phyloP scores from a whole-genome alignment of 805 yeast species.

The Schwanniomyces polymorphus region DNA sequence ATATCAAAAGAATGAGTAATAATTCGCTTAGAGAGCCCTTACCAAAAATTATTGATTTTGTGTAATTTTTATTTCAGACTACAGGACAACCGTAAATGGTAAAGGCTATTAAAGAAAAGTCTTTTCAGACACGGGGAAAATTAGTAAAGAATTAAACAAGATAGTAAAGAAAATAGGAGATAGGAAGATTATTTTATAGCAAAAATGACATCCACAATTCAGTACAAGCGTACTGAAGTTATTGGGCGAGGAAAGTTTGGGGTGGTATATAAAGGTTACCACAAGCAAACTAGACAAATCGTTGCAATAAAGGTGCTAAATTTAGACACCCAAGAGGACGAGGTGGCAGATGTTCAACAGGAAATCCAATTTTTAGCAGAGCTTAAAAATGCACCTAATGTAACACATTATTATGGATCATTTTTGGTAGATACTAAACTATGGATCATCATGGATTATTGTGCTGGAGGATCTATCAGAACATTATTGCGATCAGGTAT shows the following conservation, averaged over 20 bases:
- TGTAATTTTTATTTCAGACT: not conserved
- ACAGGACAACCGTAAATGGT: no score
- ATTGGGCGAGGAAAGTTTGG: constrained; percentile 98
- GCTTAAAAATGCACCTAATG: constrained; percentile 82
- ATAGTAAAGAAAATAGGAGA: not conserved
- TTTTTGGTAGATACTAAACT: constrained; percentile 83
- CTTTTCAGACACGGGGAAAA: not conserved
- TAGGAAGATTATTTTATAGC: not conserved
- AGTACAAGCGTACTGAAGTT: constrained; percentile 81
- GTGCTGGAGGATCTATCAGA: constrained; percentile 94
- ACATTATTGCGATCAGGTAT: constrained; percentile 84
- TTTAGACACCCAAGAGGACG: constrained; percentile 90
- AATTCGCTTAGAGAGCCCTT: not conserved
- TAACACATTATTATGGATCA: constrained; percentile 90
- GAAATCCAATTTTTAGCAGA: constrained; percentile 87
- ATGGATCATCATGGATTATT: constrained; percentile 97
- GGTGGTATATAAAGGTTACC: constrained; percentile 85
- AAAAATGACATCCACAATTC: constrained; percentile 13
- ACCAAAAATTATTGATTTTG: not conserved
- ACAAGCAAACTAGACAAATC: constrained; percentile 66
- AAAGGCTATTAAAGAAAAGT: not conserved
- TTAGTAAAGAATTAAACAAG: not conserved
- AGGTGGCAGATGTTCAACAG: constrained; percentile 89
- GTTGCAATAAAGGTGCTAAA: constrained; percentile 93
- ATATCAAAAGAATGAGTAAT: not conserved